Evolutionary conservation across 495 filamentous ascomycete genomes (phyloP).

Genomic region (Aspergillus heteromorphus): DNA sequence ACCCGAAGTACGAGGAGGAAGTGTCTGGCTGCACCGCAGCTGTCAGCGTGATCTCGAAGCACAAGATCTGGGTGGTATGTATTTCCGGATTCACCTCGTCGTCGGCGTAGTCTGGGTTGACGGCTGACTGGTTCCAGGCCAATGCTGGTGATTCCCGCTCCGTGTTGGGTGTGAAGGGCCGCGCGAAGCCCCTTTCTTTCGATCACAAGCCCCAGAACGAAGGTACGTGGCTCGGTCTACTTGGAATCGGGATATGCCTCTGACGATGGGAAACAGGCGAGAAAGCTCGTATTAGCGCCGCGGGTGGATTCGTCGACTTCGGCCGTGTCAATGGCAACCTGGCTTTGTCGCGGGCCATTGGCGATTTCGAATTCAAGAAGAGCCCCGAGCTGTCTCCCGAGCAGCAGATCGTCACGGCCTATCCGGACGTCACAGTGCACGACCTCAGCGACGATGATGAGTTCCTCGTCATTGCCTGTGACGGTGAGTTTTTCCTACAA

Average conservation of each 20-base stretch:
- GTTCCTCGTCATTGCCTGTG: conserved; percentile 94
- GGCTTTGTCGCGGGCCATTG: conserved; percentile 94
- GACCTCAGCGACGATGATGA: conserved; percentile 91
- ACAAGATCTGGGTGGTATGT: conserved; percentile 93
- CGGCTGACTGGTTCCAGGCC: conserved; percentile 51
- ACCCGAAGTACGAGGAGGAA: conserved; percentile 94
- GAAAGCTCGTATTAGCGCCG: conserved; percentile 91
- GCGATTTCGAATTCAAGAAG: conserved; percentile 99
- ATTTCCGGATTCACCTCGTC: neutral
- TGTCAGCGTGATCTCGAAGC: conserved; percentile 76
- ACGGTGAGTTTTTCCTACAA: conserved; percentile 57
- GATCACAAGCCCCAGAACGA: conserved; percentile 99
- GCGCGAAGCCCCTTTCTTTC: conserved; percentile 93
- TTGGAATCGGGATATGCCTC: conserved; percentile 5
- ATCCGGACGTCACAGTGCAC: conserved; percentile 86
- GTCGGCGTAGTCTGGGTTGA: neutral
- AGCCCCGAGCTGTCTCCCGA: conserved; percentile 93
- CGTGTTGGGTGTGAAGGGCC: conserved; percentile 90
- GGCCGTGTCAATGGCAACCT: conserved; percentile 97
- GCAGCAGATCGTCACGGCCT: conserved; percentile 96
- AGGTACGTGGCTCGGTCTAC: conserved; percentile 45
- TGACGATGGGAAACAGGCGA: conserved; percentile 59
- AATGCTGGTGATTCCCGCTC: conserved; percentile 95
- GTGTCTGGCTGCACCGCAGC: conserved; percentile 97
- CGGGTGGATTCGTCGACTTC: conserved; percentile 97